Base-by-base conservation (phyloP, 495 filamentous ascomycete species). In the Penicillium desertorum region DNA sequence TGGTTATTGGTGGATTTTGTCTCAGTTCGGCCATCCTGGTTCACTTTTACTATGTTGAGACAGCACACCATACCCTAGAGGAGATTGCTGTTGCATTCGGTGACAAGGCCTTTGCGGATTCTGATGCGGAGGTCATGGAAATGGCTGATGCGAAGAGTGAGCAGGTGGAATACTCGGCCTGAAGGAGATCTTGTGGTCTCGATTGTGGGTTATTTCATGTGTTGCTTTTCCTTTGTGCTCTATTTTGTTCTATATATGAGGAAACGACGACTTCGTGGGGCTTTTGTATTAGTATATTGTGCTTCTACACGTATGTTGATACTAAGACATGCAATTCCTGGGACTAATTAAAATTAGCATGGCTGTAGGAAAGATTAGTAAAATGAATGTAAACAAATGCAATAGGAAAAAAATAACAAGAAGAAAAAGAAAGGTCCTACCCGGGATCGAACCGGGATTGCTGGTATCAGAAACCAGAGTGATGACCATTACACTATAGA, bases 11-110 rank as follows among this genome's bases (percentile, higher is more conserved):
- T 3, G 82, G 67, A 1, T 87, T 83, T 67, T 84, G 82, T 70
- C 62, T 86, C 37, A 69, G 77, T 5, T 86, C 76, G 17, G 81
- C 73, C 1, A 25, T 79, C 0, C 63, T 87, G 11, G 82, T 88
- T 8, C 87, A 81, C 67, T 84, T 90, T 69, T 90, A 86, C 70
- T 76, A 87, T 44, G 81, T 82, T 57, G 87, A 90, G 64, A 81
- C 76, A 4, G 73, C 76, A 30, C 77, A 80, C 19, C 68, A 81
- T 45, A 79, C 77, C 3, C 75, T 90, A 27, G 87, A 89, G 73
- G 83, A 89, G 64, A 77, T 90, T 61, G 88, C 61, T 23, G 53
- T 64, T 30, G 54, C 62, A 8, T 71, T 71, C 45, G 67, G 65
- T 11, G 67, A 70, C 32, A 60, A 55, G 57, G 68, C 66, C 0